Percentiles rank a stretch among this genome's conserved stretches.
phyloP scores from a whole-genome alignment of 129 eudicot genomes.

The Rutidosis leptorrhynchoides region DNA sequence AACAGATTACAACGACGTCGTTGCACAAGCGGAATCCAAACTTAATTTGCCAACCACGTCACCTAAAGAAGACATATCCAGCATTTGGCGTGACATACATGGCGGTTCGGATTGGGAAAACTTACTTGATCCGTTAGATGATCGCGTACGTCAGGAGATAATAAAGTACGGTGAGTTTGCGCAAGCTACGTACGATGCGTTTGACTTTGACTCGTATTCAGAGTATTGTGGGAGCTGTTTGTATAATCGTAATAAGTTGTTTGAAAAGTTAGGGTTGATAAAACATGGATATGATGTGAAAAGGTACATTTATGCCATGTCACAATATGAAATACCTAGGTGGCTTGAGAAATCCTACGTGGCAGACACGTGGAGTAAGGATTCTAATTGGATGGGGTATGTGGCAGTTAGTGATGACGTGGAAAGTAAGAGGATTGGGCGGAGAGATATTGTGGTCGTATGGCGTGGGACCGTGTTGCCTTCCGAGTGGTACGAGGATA shows the following conservation, averaged over 20 bases:
- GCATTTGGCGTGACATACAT: slow-evolving; percentile 59
- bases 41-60: slow-evolving; percentile 48
- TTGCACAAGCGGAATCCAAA: slow-evolving; percentile 34
- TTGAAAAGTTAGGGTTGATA: slow-evolving; percentile 43
- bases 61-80: slow-evolving; percentile 57
- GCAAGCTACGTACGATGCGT: slow-evolving; percentile 78
- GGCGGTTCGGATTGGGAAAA: slow-evolving; percentile 59
- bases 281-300: slow-evolving; percentile 54
- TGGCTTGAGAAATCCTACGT: slow-evolving; percentile 62
- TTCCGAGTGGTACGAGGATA: slow-evolving; percentile 75
- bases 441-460: slow-evolving; percentile 63
- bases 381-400: slow-evolving; percentile 79
- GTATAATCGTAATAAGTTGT: slow-evolving; percentile 42
- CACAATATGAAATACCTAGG: slow-evolving; percentile 51
- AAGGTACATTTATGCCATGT: slow-evolving; percentile 73
- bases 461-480: slow-evolving; percentile 89
- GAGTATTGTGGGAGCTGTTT: slow-evolving; percentile 75
- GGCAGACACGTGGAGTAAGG: slow-evolving; percentile 62
- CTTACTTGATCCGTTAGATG: slow-evolving; percentile 65
- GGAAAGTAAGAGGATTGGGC: slow-evolving; percentile 49
- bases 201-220: slow-evolving; percentile 67
- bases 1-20: slow-evolving; percentile 7
- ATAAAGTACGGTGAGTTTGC: slow-evolving; percentile 73
- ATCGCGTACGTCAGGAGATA: slow-evolving; percentile 44
- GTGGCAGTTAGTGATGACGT: slow-evolving; percentile 65